Conservation (phyloP, 768 basidiomycete species). For the Tubosaeta sp. region DNA sequence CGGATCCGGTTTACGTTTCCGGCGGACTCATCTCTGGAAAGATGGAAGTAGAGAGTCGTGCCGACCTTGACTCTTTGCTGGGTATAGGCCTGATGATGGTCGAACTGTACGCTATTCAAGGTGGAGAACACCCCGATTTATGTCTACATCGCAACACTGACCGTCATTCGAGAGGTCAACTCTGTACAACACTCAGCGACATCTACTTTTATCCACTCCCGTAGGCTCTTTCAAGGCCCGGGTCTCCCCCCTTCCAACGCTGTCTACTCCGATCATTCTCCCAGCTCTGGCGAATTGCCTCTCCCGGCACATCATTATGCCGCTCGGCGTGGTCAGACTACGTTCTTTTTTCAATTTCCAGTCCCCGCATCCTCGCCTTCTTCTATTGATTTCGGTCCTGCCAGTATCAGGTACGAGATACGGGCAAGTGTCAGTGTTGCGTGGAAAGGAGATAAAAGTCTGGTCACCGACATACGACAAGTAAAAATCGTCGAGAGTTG, state of each 20-base stretch:
- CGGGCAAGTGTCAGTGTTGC: constrained; percentile 66
- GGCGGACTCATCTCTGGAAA: constrained; percentile 67
- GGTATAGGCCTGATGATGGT: constrained; percentile 75
- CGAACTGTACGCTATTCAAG: constrained; percentile 72
- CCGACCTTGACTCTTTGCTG: constrained; percentile 58
- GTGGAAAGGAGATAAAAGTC: constrained; percentile 69
- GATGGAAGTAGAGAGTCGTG: constrained; percentile 75
- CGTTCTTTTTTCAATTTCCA: constrained; percentile 78
- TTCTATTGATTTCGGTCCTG: constrained; percentile 67
- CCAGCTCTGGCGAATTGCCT: constrained; percentile 51
- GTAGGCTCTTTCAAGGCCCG: constrained; percentile 75
- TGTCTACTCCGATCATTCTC: constrained; percentile 51
- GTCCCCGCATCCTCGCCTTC: constrained; percentile 64
- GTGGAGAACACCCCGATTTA: constrained; percentile 27
- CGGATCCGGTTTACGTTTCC: constrained; percentile 59
- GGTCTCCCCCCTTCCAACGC: constrained; percentile 82
- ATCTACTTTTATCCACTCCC: constrained; percentile 67
- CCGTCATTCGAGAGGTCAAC: constrained; percentile 51
- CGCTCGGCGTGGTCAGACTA: constrained; percentile 71
- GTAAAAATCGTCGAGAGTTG: constrained; percentile 62
- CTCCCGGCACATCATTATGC: constrained; percentile 65
- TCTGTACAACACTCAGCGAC: constrained; percentile 80
- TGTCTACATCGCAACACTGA: constrained; percentile 1
- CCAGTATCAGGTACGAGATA: constrained; percentile 67
- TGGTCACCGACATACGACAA: constrained; percentile 59